phyloP scores from a whole-genome alignment of 2,329 filamentous ascomycete species.

The Grosmannia clavigera region DNA sequence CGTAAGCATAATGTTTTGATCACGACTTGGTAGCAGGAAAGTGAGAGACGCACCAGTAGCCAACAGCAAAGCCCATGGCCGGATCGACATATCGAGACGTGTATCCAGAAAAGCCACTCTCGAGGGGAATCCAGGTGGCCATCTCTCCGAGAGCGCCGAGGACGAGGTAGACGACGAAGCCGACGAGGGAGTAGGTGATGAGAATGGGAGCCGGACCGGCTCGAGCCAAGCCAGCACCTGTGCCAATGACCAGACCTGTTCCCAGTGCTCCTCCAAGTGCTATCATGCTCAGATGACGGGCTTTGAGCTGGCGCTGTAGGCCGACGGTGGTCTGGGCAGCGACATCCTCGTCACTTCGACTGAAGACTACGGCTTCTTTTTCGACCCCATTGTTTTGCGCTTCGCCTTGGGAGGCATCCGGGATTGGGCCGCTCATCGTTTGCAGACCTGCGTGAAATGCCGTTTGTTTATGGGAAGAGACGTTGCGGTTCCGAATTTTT shows the following conservation, averaged over 20 bases:
- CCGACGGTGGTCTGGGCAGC: not conserved
- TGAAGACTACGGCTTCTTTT: not conserved
- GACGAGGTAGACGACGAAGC: constrained; percentile 43
- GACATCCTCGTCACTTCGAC: not conserved
- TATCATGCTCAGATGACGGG: constrained; percentile 3
- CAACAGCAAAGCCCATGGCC: constrained; percentile 51
- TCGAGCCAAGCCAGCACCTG: constrained; percentile 33
- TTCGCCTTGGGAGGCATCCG: not conserved
- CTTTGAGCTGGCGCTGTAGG: constrained; percentile 1
- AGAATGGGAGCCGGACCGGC: constrained; percentile 33
- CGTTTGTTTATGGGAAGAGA: not conserved
- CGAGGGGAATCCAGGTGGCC: constrained; percentile 52
- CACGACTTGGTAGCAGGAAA: not conserved
- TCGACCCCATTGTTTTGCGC: not conserved
- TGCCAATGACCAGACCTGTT: constrained; percentile 33
- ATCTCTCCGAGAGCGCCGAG: constrained; percentile 58
- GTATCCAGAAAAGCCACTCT: constrained; percentile 53
- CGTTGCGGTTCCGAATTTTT: not conserved
- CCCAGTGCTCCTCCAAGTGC: constrained; percentile 4
- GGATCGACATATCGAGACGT: constrained; percentile 49
- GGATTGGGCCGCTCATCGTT: not conserved
- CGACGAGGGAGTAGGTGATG: constrained; percentile 30
- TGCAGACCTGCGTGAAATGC: not conserved
- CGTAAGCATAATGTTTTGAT: not conserved
- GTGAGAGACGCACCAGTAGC: constrained; percentile 39